phyloP scores from a whole-genome alignment of 2,329 filamentous ascomycete species.

The Neofusicoccum cordaticola region DNA sequence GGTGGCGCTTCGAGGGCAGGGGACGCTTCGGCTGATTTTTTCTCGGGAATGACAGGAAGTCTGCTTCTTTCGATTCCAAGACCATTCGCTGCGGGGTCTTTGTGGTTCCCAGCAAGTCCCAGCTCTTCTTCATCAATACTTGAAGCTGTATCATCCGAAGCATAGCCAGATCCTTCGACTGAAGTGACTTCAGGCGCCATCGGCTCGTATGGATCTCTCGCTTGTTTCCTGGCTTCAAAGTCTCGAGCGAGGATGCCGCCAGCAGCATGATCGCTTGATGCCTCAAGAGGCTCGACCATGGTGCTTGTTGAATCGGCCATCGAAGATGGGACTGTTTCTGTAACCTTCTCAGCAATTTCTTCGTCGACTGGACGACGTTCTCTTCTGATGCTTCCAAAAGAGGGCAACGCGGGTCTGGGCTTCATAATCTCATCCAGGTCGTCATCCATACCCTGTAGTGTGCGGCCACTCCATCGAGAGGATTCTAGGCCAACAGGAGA shows the following conservation, averaged over 20 bases:
- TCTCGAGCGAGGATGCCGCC: conserved; percentile 58
- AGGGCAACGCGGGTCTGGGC: conserved; percentile 70
- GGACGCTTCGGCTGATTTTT: not conserved
- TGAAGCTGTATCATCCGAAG: conserved; percentile 43
- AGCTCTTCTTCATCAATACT: conserved; percentile 1
- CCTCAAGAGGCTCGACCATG: conserved; percentile 42
- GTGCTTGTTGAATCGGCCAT: conserved; percentile 33
- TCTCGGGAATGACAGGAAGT: conserved; percentile 3
- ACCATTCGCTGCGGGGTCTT: not conserved
- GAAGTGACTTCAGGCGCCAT: conserved; percentile 69
- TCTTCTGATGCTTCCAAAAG: conserved; percentile 70
- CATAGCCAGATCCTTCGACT: conserved; percentile 63
- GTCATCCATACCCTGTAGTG: conserved; percentile 48
- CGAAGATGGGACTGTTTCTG: conserved; percentile 40
- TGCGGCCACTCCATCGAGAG: conserved; percentile 44
- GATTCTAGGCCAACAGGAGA: conserved; percentile 24
- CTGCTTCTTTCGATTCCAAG: not conserved
- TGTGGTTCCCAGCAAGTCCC: not conserved
- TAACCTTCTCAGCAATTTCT: conserved; percentile 52
- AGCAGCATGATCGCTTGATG: conserved; percentile 60
- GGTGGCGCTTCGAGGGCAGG: conserved; percentile 12
- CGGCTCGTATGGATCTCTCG: conserved; percentile 52
- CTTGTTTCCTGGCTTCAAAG: conserved; percentile 35
- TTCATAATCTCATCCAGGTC: conserved; percentile 66
- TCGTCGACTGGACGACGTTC: conserved; percentile 48